These are phyloP conservation scores for Arabidopsis hybrid DNA, from an alignment of 441 rosid species.

Conservation along the genomic window DNA sequence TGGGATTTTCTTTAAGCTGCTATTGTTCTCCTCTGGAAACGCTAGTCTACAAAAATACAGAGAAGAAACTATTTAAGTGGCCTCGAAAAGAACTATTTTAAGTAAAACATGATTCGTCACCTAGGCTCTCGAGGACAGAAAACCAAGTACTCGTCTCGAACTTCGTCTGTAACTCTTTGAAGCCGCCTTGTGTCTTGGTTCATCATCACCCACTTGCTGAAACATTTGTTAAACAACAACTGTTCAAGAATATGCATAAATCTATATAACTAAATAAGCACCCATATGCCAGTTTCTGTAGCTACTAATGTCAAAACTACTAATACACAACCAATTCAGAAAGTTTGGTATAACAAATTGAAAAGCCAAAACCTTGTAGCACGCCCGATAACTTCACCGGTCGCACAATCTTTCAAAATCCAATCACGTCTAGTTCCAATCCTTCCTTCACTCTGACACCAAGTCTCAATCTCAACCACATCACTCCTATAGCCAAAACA, in stretches of 20 bases:
- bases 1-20: conserved; percentile 73
- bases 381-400: conserved; percentile 80
- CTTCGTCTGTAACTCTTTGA: conserved; percentile 78
- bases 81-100: neutral
- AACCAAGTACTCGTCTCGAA: conserved; percentile 71
- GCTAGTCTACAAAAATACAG: conserved; percentile 61
- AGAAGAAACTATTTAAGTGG: neutral
- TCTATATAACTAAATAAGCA: neutral
- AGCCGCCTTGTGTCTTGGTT: conserved; percentile 82
- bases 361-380: conserved; percentile 70
- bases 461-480: conserved; percentile 88
- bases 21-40: conserved; percentile 80
- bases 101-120: conserved; percentile 34
- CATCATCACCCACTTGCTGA: conserved; percentile 97
- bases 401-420: conserved; percentile 70
- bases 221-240: conserved; percentile 36
- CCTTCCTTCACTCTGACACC: conserved; percentile 90
- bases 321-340: neutral
- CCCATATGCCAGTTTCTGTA: neutral
- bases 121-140: conserved; percentile 73
- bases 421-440: conserved; percentile 91
- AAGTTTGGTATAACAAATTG: neutral
- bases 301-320: neutral
- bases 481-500: conserved; percentile 64
- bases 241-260: neutral